phyloP scores from a whole-genome alignment of 2,329 filamentous ascomycete genomes.

The Trichoderma semiorbis region DNA sequence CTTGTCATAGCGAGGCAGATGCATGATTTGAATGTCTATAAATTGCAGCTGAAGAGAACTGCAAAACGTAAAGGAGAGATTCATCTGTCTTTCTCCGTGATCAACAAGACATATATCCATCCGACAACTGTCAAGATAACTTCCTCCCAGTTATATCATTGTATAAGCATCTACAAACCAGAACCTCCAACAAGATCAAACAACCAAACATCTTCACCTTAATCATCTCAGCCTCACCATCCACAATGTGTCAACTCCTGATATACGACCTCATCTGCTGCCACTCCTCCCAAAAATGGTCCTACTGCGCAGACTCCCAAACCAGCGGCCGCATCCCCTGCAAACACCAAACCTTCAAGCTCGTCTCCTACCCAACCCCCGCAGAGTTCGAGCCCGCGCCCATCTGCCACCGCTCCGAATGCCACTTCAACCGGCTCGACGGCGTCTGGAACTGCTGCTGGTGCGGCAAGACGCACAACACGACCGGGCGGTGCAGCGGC shows the following conservation, averaged over 20 bases:
- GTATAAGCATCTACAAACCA: neutral
- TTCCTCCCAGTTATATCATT: neutral
- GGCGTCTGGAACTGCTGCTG: constrained; percentile 55
- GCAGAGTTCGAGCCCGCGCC: constrained; percentile 37
- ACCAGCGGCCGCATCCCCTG: constrained; percentile 38
- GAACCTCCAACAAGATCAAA: neutral
- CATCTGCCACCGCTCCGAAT: constrained; percentile 39
- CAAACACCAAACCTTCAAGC: constrained; percentile 40
- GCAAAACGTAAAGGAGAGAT: neutral
- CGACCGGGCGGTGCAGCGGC: constrained; percentile 47
- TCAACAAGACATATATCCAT: neutral
- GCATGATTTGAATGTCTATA: neutral
- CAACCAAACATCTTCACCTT: neutral
- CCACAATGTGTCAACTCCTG: constrained; percentile 47
- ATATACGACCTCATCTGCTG: constrained; percentile 51
- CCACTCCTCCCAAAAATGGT: constrained; percentile 44
- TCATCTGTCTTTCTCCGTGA: neutral
- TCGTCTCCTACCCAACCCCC: constrained; percentile 47
- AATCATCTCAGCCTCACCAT: neutral
- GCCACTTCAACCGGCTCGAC: constrained; percentile 48
- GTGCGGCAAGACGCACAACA: constrained; percentile 53
- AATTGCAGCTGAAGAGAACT: neutral
- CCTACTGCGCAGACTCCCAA: constrained; percentile 44
- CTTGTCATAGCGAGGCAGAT: neutral
- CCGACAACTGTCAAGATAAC: neutral